Conservation (phyloP, 177 flowering plant genomes). For the Vitis hybrid region DNA sequence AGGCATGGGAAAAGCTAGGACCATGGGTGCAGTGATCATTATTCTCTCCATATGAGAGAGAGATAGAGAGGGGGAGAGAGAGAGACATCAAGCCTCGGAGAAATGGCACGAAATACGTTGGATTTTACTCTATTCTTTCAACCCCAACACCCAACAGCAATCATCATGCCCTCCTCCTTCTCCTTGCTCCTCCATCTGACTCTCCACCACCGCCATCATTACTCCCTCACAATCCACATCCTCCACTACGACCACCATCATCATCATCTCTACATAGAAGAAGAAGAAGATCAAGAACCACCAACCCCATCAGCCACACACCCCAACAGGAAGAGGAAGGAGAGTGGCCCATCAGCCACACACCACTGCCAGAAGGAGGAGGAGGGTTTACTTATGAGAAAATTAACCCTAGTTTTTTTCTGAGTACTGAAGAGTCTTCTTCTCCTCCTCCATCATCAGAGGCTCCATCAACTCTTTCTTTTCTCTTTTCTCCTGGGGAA, state of each 20-base stretch:
- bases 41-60: slow-evolving; percentile 13
- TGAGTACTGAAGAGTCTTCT: slow-evolving; percentile 14
- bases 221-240: slow-evolving; percentile 19
- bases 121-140: slow-evolving; percentile 32
- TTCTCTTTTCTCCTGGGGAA: slow-evolving; percentile 45
- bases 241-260: slow-evolving; percentile 14
- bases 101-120: slow-evolving; percentile 30
- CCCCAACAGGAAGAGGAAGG: slow-evolving; percentile 8
- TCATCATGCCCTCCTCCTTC: slow-evolving; percentile 41
- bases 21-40: slow-evolving; percentile 17
- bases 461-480: slow-evolving; percentile 7
- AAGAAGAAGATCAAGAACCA: slow-evolving; percentile 13
- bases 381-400: neutral
- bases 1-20: slow-evolving; percentile 12
- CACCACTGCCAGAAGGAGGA: slow-evolving; percentile 4
- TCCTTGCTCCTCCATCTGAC: slow-evolving; percentile 19
- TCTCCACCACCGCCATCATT: slow-evolving; percentile 28
- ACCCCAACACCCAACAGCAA: slow-evolving; percentile 37
- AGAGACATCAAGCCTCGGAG: no score
- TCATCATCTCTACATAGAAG: slow-evolving; percentile 7
- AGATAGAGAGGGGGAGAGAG: slow-evolving; percentile 17
- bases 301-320: no score
- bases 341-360: neutral
- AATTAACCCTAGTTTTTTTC: slow-evolving; percentile 8
- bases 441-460: neutral